A percentile compares a stretch with the other conserved stretches of the same genome.
Conservation (phyloP, 345 rosid species). For the Mallotus nudiflorus region DNA sequence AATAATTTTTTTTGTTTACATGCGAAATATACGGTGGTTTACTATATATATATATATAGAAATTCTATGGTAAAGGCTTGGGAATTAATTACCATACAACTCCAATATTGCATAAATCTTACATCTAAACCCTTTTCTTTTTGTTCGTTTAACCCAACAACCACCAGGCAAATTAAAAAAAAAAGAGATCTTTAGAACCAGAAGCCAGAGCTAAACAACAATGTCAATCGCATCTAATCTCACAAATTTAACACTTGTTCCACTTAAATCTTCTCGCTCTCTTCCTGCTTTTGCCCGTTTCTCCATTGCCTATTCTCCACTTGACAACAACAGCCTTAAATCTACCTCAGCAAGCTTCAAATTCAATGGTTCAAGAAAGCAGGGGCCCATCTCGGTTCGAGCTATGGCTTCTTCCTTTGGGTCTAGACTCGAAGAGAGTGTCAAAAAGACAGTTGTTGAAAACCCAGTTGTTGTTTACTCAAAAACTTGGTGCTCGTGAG, state of each 20-base stretch:
- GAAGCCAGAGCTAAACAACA: not conserved
- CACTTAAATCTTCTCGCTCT: slow-evolving; percentile 40
- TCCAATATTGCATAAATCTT: too few species aligned
- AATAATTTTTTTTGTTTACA: too few species aligned
- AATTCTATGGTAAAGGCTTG: too few species aligned
- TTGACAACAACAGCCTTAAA: not conserved
- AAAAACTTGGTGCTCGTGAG: slow-evolving; percentile 96
- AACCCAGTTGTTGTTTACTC: slow-evolving; percentile 93
- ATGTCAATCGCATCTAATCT: slow-evolving; percentile 59
- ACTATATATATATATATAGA: too few species aligned
- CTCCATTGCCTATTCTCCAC: slow-evolving; percentile 14
- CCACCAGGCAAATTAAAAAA: too few species aligned
- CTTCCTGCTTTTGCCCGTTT: slow-evolving; percentile 21
- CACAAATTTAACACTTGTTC: slow-evolving; percentile 37
- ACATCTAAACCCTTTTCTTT: too few species aligned
- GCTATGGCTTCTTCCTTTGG: slow-evolving; percentile 66
- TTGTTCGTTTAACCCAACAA: too few species aligned
- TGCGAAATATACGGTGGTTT: too few species aligned
- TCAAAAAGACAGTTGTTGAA: slow-evolving; percentile 65
- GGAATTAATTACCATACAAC: too few species aligned
- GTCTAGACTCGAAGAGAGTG: slow-evolving; percentile 73
- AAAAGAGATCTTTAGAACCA: not conserved
- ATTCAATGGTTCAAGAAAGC: slow-evolving; percentile 31
- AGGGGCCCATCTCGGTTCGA: slow-evolving; percentile 38
- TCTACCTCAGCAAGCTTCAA: slow-evolving; percentile 14